Base-by-base conservation (phyloP, 2,329 filamentous ascomycete genomes). In the Sporothrix brasiliensis region DNA sequence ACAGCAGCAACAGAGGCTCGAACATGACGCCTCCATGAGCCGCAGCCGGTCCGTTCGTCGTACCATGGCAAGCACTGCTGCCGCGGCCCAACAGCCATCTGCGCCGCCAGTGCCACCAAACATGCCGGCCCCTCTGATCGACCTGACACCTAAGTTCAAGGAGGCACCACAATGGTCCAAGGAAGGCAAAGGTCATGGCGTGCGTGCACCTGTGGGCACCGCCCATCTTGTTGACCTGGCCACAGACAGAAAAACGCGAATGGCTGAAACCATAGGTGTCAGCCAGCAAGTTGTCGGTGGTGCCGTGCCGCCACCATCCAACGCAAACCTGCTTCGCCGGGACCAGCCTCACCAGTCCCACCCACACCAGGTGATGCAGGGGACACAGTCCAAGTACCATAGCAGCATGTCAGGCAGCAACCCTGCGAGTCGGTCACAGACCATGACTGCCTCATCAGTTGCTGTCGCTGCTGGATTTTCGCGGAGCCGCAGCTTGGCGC, bases 81-180 rank as follows among this genome's bases (percentile, higher is more conserved):
- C 50, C 1, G 4, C 41, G 6, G 14, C 44, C 1, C 56, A 52
- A 24, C 53, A 34, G 14, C 24, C 41, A n/a, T 11, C 54, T 7
- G n/a, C 30, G 34, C 54, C 71, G 27, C 39, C 67, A 2, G 39
- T 71, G 75, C 83, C 83, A 3, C 16, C 27, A 9, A 65, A 54
- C 49, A 44, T 70, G 75, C 83, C 83, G 2, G 88, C 88, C 72
- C 90, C 91, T 1, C 83, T 93, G 6, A 80, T 93, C 41, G 91
- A 92, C 75, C 83, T 93, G 53, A 89, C 88, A 0, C 88, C 88
- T 0, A 82, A 83, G 65, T 91, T 89, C 76, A 83, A 85, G 66
- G 89, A 91, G 72, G 84, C 89, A 7, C 89, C 89, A 21, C 83
- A 89, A 77, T 84, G 85, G 76, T 79, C 81, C 68, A 82, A 81